These are phyloP conservation scores for Tylopilus felleus DNA, from an alignment of 768 basidiomycete genomes.

Conservation along the genomic window DNA sequence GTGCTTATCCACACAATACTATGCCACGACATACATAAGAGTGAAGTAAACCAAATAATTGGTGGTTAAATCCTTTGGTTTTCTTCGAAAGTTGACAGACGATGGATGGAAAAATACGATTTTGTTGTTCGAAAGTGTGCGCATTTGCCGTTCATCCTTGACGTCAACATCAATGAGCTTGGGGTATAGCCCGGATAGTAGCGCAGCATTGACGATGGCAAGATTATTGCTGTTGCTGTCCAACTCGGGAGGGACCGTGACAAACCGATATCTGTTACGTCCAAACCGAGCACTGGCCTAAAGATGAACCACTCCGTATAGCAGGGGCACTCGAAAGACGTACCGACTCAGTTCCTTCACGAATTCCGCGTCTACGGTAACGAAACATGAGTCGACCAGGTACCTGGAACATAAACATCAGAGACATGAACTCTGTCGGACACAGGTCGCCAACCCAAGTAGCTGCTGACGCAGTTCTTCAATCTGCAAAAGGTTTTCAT, in stretches of 20 bases:
- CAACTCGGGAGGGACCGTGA: constrained; percentile 65
- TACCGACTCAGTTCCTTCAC: constrained; percentile 70
- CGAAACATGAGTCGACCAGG: constrained; percentile 84
- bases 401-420: constrained; percentile 47
- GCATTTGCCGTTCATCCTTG: constrained; percentile 52
- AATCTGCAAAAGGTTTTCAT: constrained; percentile 94
- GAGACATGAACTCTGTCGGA: constrained; percentile 2
- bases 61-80: constrained; percentile 63
- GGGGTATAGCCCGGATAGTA: constrained; percentile 87
- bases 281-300: constrained; percentile 66
- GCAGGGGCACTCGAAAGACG: background rate
- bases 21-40: constrained; percentile 57
- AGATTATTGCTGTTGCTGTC: constrained; percentile 67
- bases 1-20: background rate
- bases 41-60: constrained; percentile 84
- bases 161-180: constrained; percentile 78
- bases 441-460: constrained; percentile 46
- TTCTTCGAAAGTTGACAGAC: constrained; percentile 81
- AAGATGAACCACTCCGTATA: constrained; percentile 3
- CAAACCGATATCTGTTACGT: constrained; percentile 72
- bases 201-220: constrained; percentile 70
- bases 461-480: constrained; percentile 94
- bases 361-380: constrained; percentile 62
- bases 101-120: constrained; percentile 81
- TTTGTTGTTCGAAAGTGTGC: constrained; percentile 82